These are phyloP conservation scores for Cyberlindnera mrakii DNA, from an alignment of 805 yeast species.

Conservation along the genomic window DNA sequence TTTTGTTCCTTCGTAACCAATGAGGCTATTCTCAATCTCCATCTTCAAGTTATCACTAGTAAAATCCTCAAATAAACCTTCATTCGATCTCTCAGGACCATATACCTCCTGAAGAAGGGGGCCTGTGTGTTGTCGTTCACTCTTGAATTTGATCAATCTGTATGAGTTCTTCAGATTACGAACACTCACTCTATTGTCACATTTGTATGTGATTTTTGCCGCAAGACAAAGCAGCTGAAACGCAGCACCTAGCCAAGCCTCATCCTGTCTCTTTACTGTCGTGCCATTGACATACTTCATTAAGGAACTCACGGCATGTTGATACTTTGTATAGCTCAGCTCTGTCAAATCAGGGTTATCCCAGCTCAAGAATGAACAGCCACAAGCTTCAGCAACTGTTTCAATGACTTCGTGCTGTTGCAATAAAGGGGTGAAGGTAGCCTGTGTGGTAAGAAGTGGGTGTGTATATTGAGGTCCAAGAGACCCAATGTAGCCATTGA, in stretches of 20 bases:
- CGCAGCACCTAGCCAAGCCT: slow-evolving; percentile 36
- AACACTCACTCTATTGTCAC: slow-evolving; percentile 5
- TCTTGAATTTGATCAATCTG: slow-evolving; percentile 28
- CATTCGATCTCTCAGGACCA: not conserved
- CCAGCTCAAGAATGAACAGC: slow-evolving; percentile 33
- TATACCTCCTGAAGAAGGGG: not conserved
- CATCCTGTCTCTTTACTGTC: slow-evolving; percentile 9
- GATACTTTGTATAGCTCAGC: slow-evolving; percentile 21
- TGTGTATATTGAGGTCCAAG: slow-evolving; percentile 38
- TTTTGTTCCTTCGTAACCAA: not conserved
- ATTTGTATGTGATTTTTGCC: slow-evolving; percentile 27
- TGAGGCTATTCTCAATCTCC: slow-evolving; percentile 19
- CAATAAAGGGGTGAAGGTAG: slow-evolving; percentile 34
- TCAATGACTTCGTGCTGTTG: slow-evolving; percentile 24
- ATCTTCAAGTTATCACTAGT: slow-evolving; percentile 15
- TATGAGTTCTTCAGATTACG: slow-evolving; percentile 30
- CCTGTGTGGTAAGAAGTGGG: slow-evolving; percentile 32
- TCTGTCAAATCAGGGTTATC: slow-evolving; percentile 23
- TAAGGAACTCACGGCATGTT: slow-evolving; percentile 19
- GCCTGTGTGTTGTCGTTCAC: not conserved
- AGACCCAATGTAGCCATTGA: slow-evolving; percentile 34
- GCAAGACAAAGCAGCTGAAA: slow-evolving; percentile 34
- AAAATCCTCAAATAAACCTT: not conserved
- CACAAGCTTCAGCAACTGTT: slow-evolving; percentile 35
- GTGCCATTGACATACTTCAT: not conserved